A percentile compares a stretch with the other conserved stretches of the same genome.
These are phyloP conservation scores for Lactarius indigo DNA, from an alignment of 768 basidiomycete species.

Conservation along the genomic window DNA sequence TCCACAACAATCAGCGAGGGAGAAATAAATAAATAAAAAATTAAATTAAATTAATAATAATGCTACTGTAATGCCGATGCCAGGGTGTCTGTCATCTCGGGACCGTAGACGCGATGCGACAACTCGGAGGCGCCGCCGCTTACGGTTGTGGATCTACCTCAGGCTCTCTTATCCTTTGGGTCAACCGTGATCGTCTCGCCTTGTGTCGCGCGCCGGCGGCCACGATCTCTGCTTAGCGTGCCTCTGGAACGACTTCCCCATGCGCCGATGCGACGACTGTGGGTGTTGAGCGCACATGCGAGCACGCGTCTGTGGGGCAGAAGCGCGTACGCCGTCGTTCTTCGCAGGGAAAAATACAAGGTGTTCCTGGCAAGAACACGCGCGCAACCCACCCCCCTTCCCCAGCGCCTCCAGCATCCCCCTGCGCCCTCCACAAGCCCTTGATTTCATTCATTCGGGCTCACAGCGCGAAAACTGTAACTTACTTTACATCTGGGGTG, in stretches of 20 bases:
- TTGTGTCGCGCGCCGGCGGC: not conserved
- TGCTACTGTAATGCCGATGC: not conserved
- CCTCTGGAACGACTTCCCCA: not conserved
- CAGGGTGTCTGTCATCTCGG: no score
- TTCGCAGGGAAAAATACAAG: conserved; percentile 16
- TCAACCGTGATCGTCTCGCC: not conserved
- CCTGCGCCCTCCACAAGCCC: not conserved
- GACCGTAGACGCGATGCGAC: not conserved
- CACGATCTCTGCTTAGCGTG: not conserved
- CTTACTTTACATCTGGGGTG: not conserved
- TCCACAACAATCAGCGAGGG: not conserved
- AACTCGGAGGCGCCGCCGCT: no score
- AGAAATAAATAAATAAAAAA: not conserved
- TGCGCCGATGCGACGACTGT: not conserved
- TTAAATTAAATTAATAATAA: not conserved
- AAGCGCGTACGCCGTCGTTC: not conserved
- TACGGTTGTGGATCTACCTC: not conserved
- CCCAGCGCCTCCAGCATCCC: not conserved
- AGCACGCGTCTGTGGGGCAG: conserved; percentile 1
- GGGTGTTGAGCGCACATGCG: not conserved
- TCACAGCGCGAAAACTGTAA: not conserved
- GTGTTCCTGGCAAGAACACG: conserved; percentile 2
- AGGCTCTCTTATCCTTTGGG: not conserved
- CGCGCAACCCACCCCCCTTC: not conserved
- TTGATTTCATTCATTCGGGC: not conserved